These are phyloP conservation scores for Coemansia sp. DNA, from an alignment of 192 early-diverging fungal species.

Conservation along the genomic window DNA sequence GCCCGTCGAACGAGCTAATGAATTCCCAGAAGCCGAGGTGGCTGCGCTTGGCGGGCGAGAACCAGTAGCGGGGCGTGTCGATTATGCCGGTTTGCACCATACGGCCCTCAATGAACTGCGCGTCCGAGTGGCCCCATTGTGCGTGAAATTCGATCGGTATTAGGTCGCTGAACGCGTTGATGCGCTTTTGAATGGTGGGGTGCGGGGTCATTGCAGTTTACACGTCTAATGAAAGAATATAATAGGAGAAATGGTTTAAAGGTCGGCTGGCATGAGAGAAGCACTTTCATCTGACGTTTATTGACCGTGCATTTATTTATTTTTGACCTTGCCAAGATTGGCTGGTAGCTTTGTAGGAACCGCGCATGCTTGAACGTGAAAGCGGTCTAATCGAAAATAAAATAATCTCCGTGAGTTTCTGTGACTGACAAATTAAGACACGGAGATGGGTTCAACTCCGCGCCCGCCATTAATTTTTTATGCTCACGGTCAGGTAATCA, in stretches of 20 bases:
- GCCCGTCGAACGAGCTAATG: neutral
- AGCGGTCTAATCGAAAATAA: too few species aligned
- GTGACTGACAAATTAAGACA: too few species aligned
- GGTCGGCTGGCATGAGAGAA: too few species aligned
- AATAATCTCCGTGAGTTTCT: too few species aligned
- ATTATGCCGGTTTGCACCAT: constrained; percentile 4
- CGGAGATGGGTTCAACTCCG: too few species aligned
- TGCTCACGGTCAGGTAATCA: too few species aligned
- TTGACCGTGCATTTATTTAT: too few species aligned
- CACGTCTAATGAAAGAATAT: neutral
- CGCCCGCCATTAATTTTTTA: too few species aligned
- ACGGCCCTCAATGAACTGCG: constrained; percentile 11
- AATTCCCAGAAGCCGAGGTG: constrained; percentile 27
- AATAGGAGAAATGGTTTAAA: neutral
- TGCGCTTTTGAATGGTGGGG: constrained; percentile 3
- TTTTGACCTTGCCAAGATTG: too few species aligned
- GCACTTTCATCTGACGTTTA: too few species aligned
- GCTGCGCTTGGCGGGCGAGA: constrained; percentile 6
- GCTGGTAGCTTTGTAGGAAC: too few species aligned
- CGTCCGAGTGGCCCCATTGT: constrained; percentile 9
- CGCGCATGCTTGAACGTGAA: too few species aligned
- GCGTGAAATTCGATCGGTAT: constrained; percentile 16
- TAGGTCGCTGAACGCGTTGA: constrained; percentile 7
- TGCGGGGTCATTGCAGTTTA: neutral
- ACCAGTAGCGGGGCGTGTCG: constrained; percentile 9